These are phyloP conservation scores for Populus alba DNA, from an alignment of 345 rosid species.

Conservation along the genomic window DNA sequence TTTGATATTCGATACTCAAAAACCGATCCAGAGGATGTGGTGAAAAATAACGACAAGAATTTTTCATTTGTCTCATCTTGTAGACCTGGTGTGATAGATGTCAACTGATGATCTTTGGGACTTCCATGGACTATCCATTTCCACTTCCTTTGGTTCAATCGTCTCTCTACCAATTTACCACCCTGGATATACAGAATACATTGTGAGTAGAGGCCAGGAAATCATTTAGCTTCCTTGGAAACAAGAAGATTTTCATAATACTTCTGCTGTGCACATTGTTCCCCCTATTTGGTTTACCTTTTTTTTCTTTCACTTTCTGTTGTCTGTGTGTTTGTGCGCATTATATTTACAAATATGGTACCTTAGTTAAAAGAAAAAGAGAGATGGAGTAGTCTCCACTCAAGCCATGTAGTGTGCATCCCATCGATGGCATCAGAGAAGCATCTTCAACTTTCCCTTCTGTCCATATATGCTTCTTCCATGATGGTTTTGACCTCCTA, in stretches of 20 bases:
- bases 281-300: neutral
- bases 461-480: conserved; percentile 66
- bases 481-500: conserved; percentile 57
- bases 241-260: neutral
- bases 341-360: conserved; percentile 8
- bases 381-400: conserved; percentile 51
- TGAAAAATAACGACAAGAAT: conserved; percentile 41
- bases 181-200: conserved; percentile 29
- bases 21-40: conserved; percentile 50
- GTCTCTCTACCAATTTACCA: conserved; percentile 54
- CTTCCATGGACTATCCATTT: conserved; percentile 65
- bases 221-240: neutral
- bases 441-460: conserved; percentile 36
- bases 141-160: conserved; percentile 57
- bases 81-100: conserved; percentile 45
- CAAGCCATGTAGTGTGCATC: conserved; percentile 41
- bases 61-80: conserved; percentile 50
- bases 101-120: conserved; percentile 45
- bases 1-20: conserved; percentile 45
- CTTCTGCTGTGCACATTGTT: neutral
- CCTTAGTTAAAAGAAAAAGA: conserved; percentile 66
- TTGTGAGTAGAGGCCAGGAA: neutral
- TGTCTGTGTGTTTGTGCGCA: neutral
- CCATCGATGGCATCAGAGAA: conserved; percentile 39
- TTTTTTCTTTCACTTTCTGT: neutral